Base-by-base conservation (phyloP, 192 early-diverging fungal species). In the Backusella westeae region DNA sequence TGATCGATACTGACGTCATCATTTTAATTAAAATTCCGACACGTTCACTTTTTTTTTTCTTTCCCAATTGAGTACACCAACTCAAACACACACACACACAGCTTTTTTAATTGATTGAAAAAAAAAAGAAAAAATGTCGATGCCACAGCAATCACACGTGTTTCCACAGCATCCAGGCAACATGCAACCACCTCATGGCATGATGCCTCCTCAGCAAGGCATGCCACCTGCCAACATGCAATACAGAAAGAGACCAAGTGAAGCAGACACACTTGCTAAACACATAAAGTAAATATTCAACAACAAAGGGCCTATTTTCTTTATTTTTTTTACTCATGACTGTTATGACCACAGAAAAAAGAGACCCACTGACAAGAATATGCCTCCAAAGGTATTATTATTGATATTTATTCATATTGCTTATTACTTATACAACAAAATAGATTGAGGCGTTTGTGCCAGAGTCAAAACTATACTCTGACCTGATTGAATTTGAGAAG, bases 391-490 rank as follows among this genome's bases (percentile, higher is more conserved):
- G 73, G 77, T 78, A 78, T 23, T 36, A 38, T 36, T 35, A n/a
- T 69, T 36, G 19, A 36, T 38, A 17, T 34, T 14, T 34, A 15
- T 67, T 67, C 3, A 0, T 17, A 29, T 1, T 42, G 21, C 41
- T 12, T 42, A 38, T 5, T 4, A 38, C 5, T 12, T 7, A 38
- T 12, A 41, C 42, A 17, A 44, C 15, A 44, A 14, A 53, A 32
- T 85, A 96, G 91, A 93, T 99, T 81, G 96, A 97, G 49, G 83
- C 91, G 3, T 92, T 92, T 83, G 93, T 99, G 36, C 96, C 96
- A 10, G 98, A 99, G 82, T 96, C 98, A 34, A 90, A 88, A 42
- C 83, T 97, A 35, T 97, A 96, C 79, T 90, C 88, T 26, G 90
- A 96, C 70, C 86, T 99, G 35, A 89, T 91, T 79, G 91, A 96